Evolutionary conservation across 1,284 basidiomycete genomes (phyloP), one percentile per base, ranked within the genome.

Genomic region (Microbotryum silenes-acaulis): DNA sequence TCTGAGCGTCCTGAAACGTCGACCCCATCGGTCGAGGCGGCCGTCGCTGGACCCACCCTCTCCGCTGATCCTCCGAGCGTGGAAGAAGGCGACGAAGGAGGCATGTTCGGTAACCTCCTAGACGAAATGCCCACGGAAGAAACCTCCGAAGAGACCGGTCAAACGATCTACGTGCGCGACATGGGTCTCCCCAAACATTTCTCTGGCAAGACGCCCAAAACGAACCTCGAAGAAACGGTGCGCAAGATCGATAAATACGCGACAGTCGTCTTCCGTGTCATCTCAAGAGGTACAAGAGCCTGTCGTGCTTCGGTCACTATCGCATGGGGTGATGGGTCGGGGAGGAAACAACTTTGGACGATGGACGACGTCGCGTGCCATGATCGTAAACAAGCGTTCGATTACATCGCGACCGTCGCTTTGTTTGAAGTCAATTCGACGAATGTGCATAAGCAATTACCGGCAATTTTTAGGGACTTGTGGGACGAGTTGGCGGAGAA

Each of bases 301-400:
- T 85, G 84, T 66, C 81, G 90, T 49, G 84, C 84, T 16, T 80
- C 82, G 33, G 80, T 91, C 46, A 82, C 78, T 61, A 81, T 93
- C 61, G 79, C 84, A 21, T 92, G 90, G 88, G 42, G 20, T 51
- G 45, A 37, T 25, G 23, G 52, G 29, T 21, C 16, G 46, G 60
- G 78, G 42, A 81, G 80, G 65, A 77, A 79, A 25, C 82, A 85
- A 60, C 81, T 85, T 54, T 94, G 88, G 85, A 75, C 75, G 20
- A 97, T 97, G 89, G 83, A 87, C 2, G 85, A 90, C 62, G 78
- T 90, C 47, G 92, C 88, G 4, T 97, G 94, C 72, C 78, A 83
- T 50, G 83, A 88, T 63, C 80, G 84, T 60, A 73, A 73, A 1
- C 90, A 97, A 72, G 91, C 94, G 4, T 90, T 93, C 72, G 87